A percentile compares a stretch with the other conserved stretches of the same genome.
These are phyloP conservation scores for Colletotrichum falcatum DNA, from an alignment of 2,329 filamentous ascomycete genomes.

Conservation along the genomic window DNA sequence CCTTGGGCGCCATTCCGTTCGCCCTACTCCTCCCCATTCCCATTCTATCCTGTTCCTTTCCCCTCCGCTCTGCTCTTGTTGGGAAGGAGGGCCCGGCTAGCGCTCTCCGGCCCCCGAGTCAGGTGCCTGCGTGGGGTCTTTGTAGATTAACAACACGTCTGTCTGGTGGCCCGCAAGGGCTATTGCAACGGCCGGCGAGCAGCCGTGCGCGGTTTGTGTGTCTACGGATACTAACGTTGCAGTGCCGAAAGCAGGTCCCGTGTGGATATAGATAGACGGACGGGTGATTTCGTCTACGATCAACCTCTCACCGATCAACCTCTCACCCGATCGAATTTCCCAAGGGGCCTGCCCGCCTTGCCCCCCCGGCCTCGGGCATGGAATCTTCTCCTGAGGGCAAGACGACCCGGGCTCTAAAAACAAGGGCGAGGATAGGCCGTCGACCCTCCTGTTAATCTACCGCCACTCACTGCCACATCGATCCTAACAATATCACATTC, in stretches of 20 bases:
- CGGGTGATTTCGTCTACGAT: not conserved
- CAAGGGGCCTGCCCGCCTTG: not conserved
- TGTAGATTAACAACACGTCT: conserved; percentile 18
- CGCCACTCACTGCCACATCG: too few species aligned
- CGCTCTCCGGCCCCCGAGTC: conserved; percentile 10
- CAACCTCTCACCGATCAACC: not conserved
- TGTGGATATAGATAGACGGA: not conserved
- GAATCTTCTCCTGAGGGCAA: not conserved
- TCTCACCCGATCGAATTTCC: not conserved
- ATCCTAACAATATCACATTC: too few species aligned
- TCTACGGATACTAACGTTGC: too few species aligned
- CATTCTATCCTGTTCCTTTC: not conserved
- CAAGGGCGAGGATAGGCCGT: too few species aligned
- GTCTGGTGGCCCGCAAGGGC: conserved; percentile 12
- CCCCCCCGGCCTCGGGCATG: not conserved
- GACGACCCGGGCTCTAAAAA: not conserved
- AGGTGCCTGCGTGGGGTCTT: conserved; percentile 6
- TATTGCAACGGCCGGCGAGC: conserved; percentile 3
- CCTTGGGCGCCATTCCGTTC: conserved; percentile 17
- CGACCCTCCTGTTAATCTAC: too few species aligned
- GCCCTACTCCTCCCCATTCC: not conserved
- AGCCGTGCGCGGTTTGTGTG: not conserved
- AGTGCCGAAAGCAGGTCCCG: not conserved
- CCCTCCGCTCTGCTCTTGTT: not conserved
- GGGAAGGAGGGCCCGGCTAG: not conserved